Evolutionary conservation across 2,329 filamentous ascomycete species (phyloP).

Genomic region (Talaromyces sp.): DNA sequence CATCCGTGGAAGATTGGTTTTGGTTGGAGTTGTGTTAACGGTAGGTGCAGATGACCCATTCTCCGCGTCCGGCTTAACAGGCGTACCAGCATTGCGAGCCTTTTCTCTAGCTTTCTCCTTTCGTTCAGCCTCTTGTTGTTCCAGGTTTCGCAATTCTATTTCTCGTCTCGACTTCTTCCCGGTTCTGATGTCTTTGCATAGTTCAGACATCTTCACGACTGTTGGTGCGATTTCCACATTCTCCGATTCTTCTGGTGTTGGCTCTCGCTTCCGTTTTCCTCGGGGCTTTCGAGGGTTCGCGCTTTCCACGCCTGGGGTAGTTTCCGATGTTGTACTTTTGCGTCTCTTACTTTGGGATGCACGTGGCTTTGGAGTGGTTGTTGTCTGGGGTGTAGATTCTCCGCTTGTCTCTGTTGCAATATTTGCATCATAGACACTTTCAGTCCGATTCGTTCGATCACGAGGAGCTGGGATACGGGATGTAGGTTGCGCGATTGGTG

Average conservation of each 20-base stretch:
- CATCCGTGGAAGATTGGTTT: slow-evolving; percentile 45
- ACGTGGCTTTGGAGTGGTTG: slow-evolving; percentile 21
- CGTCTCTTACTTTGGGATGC: slow-evolving; percentile 27
- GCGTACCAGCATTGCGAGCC: slow-evolving; percentile 20
- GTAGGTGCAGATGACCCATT: slow-evolving; percentile 23
- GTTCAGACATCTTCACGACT: slow-evolving; percentile 56
- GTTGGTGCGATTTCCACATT: slow-evolving; percentile 52
- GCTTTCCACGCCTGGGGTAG: slow-evolving; percentile 8
- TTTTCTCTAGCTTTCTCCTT: slow-evolving; percentile 40
- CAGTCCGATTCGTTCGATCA: background rate
- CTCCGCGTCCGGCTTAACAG: slow-evolving; percentile 29
- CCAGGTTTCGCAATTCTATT: slow-evolving; percentile 54
- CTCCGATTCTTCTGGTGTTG: slow-evolving; percentile 49
- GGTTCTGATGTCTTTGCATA: slow-evolving; percentile 52
- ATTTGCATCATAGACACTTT: background rate
- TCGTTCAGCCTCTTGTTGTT: slow-evolving; percentile 52
- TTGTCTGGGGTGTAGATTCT: slow-evolving; percentile 11
- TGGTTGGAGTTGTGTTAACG: slow-evolving; percentile 24
- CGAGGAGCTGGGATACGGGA: background rate
- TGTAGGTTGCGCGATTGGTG: background rate
- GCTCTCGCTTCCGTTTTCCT: slow-evolving; percentile 35
- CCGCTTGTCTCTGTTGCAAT: background rate
- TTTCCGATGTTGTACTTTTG: slow-evolving; percentile 26
- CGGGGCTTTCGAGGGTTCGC: slow-evolving; percentile 27
- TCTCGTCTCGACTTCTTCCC: slow-evolving; percentile 58